Percentiles rank a stretch among this genome's conserved stretches.
Conservation (phyloP, 1,284 basidiomycete genomes). For the Rhodofomes roseus region DNA sequence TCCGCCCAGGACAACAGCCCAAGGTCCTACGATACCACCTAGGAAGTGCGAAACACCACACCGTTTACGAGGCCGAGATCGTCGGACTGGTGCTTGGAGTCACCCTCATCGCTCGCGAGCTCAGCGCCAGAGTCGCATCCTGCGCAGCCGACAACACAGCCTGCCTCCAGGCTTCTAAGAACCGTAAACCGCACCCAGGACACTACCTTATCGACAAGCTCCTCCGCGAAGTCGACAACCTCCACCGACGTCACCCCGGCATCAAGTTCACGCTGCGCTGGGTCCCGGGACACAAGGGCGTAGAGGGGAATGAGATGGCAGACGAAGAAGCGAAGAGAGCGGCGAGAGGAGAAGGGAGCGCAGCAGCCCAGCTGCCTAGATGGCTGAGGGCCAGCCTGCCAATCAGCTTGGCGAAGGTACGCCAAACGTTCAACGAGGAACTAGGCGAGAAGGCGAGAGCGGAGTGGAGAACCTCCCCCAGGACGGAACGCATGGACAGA, state of each 20-base stretch:
- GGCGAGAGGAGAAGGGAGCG: background rate
- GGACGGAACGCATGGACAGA: background rate
- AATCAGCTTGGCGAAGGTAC: background rate
- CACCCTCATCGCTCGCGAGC: constrained; percentile 4
- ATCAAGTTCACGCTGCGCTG: constrained; percentile 10
- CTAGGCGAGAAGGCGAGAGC: background rate
- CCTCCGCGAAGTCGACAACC: background rate
- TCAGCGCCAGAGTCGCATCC: background rate
- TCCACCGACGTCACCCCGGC: constrained; percentile 4
- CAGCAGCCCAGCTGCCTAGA: background rate
- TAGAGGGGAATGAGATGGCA: constrained; percentile 20
- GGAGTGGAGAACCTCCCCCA: too few species aligned
- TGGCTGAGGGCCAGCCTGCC: background rate
- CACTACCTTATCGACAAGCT: constrained; percentile 14
- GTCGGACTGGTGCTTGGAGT: constrained; percentile 19
- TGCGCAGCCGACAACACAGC: constrained; percentile 13
- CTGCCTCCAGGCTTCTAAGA: constrained; percentile 4
- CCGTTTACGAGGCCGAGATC: constrained; percentile 29
- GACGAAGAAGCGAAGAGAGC: constrained; percentile 13
- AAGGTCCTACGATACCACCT: constrained; percentile 18
- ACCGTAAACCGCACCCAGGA: background rate
- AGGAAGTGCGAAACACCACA: constrained; percentile 21
- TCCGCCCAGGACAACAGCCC: background rate
- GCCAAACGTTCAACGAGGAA: background rate
- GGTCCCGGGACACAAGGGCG: constrained; percentile 18